Evolutionary conservation across 352 stramenopile species (phyloP).

Genomic region (Globisporangium canariense): DNA sequence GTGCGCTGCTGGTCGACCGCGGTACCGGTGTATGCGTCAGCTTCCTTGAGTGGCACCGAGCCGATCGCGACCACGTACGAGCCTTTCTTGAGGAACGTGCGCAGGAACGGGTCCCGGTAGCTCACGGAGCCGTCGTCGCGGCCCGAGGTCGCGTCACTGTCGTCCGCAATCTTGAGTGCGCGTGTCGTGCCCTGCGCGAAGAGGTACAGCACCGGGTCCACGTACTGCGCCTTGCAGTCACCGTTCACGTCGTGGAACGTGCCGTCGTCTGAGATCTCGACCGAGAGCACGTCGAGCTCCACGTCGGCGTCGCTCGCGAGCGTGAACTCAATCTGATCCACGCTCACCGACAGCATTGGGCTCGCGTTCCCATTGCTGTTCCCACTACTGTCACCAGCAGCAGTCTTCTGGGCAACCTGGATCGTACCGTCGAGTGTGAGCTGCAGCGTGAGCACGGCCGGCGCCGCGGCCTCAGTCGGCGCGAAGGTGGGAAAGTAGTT

Average conservation of each 20-base stretch:
- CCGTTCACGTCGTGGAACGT: conserved; percentile 56
- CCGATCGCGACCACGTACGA: conserved; percentile 42
- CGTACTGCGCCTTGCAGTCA: conserved; percentile 56
- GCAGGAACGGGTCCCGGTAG: conserved; percentile 44
- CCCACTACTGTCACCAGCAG: no score
- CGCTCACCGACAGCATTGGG: conserved; percentile 22
- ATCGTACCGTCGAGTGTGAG: conserved; percentile 32
- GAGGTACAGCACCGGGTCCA: conserved; percentile 61
- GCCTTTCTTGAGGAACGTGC: conserved; percentile 46
- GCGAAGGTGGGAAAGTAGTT: conserved; percentile 39
- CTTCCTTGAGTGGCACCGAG: conserved; percentile 26
- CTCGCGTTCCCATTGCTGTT: conserved; percentile 9
- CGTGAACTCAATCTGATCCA: conserved; percentile 53
- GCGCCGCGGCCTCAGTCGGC: conserved; percentile 19
- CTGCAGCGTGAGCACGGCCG: conserved; percentile 16
- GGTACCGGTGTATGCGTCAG: conserved; percentile 25
- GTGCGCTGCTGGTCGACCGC: conserved; percentile 24
- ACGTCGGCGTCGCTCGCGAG: conserved; percentile 41
- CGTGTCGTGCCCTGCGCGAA: conserved; percentile 32
- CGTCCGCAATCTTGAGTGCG: conserved; percentile 41
- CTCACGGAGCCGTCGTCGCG: conserved; percentile 44
- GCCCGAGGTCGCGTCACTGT: conserved; percentile 21
- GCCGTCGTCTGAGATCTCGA: conserved; percentile 52
- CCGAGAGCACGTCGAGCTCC: conserved; percentile 53
- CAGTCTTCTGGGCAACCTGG: conserved; percentile 12